These are phyloP conservation scores for Glarea lozoyensis DNA, from an alignment of 495 filamentous ascomycete species.

Conservation along the genomic window DNA sequence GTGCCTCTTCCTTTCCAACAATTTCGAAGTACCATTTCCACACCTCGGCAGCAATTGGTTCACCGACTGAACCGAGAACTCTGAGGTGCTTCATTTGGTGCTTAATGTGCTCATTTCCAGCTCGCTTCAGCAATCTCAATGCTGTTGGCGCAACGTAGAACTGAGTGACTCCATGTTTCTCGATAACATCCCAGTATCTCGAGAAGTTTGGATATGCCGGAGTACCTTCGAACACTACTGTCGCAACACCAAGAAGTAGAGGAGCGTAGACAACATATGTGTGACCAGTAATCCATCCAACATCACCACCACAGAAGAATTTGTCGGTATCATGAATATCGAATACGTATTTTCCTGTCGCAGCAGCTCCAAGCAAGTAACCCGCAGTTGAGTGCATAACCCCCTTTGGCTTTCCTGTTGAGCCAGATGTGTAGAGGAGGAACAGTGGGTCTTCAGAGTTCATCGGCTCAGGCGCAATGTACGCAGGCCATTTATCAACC, in stretches of 20 bases:
- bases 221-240: slow-evolving; percentile 98
- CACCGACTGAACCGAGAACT: slow-evolving; percentile 92
- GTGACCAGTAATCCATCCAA: slow-evolving; percentile 99
- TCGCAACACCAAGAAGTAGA: slow-evolving; percentile 82
- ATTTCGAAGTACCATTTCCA: slow-evolving; percentile 99
- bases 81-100: slow-evolving; percentile 81
- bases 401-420: slow-evolving; percentile 97
- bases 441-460: slow-evolving; percentile 94
- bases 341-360: slow-evolving; percentile 97
- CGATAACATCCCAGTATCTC: slow-evolving; percentile 97
- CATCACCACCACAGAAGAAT: slow-evolving; percentile 97
- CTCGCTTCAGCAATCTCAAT: slow-evolving; percentile 85
- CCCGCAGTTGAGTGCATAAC: slow-evolving; percentile 97
- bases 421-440: slow-evolving; percentile 95
- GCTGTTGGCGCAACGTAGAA: slow-evolving; percentile 99
- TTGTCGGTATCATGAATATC: slow-evolving; percentile 90
- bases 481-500: slow-evolving; percentile 86
- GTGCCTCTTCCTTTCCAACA: slow-evolving; percentile 88
- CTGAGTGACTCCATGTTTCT: slow-evolving; percentile 88
- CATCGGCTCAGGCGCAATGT: slow-evolving; percentile 79
- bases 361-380: slow-evolving; percentile 85
- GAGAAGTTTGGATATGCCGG: slow-evolving; percentile 97
- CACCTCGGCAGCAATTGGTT: slow-evolving; percentile 96
- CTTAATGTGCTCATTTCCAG: slow-evolving; percentile 85
- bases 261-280: slow-evolving; percentile 98